Evolutionary conservation across 179 eudicot genomes (phyloP).

Genomic region (Kewa caespitosa): DNA sequence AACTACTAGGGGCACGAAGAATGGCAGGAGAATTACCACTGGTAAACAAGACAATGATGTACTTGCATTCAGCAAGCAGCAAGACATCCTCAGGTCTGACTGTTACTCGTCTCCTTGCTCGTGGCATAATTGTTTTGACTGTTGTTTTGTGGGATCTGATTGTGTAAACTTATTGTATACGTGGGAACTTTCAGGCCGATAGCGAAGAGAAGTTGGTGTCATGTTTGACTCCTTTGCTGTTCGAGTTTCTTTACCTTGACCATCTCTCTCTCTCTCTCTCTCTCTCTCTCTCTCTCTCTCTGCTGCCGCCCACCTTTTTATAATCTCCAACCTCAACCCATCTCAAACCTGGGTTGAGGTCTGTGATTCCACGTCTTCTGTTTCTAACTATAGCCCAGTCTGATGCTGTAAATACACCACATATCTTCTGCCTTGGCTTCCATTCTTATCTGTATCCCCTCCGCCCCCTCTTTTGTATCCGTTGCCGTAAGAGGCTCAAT

Average conservation of each 20-base stretch:
- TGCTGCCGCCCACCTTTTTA: not conserved
- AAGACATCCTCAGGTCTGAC: conserved; percentile 37
- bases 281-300: too few relatives aligned
- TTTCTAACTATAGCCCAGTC: conserved; percentile 10
- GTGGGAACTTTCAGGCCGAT: conserved; percentile 31
- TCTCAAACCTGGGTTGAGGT: conserved; percentile 4
- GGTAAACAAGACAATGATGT: conserved; percentile 80
- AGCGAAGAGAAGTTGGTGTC: conserved; percentile 26
- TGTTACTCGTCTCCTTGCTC: conserved; percentile 23
- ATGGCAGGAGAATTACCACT: conserved; percentile 78
- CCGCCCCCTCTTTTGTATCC: not conserved
- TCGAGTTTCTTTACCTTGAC: not conserved
- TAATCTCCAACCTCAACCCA: conserved; percentile 1
- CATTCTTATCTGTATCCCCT: not conserved
- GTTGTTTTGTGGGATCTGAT: conserved; percentile 16
- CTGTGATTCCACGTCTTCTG: conserved; percentile 16
- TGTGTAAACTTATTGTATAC: not conserved
- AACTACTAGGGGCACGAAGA: conserved; percentile 52
- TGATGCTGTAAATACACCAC: conserved; percentile 29
- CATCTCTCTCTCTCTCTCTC: too few relatives aligned
- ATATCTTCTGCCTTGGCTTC: conserved; percentile 1
- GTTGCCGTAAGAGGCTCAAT: conserved; percentile 10
- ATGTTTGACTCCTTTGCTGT: conserved; percentile 4
- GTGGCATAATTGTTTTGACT: conserved; percentile 4
- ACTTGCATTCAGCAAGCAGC: conserved; percentile 41